Conservation (phyloP, 331 rosid genomes). For the Arachis monticola region DNA sequence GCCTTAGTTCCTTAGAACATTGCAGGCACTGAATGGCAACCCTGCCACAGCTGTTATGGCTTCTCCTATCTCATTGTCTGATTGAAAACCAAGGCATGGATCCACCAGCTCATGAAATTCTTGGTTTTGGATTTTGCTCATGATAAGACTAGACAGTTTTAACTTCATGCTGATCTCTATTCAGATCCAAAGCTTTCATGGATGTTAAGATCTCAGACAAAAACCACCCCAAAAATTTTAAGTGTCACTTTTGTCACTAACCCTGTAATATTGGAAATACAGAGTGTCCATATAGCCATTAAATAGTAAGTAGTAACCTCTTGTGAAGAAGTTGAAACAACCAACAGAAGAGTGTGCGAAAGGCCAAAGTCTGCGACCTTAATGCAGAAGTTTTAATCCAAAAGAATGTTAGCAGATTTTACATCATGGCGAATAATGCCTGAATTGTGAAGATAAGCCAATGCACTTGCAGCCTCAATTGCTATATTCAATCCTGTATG, state of each 20-base stretch:
- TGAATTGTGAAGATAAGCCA: constrained; percentile 68
- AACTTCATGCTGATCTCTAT: no score
- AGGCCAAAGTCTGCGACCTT: constrained; percentile 46
- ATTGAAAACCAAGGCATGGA: not conserved
- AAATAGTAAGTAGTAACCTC: no score
- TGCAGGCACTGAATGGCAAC: constrained; percentile 27
- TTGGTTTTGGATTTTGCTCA: not conserved
- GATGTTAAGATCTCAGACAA: constrained; percentile 65
- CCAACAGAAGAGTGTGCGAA: no score
- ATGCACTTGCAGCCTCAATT: constrained; percentile 63
- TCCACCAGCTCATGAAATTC: constrained; percentile 6
- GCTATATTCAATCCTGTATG: constrained; percentile 63
- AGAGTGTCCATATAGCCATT: constrained; percentile 66
- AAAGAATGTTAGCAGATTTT: constrained; percentile 40
- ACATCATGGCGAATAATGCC: constrained; percentile 45
- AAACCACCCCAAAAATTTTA: constrained; percentile 73
- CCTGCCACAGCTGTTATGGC: constrained; percentile 6
- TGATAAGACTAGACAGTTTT: not conserved
- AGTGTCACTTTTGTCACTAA: constrained; percentile 61
- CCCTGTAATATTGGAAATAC: constrained; percentile 49
- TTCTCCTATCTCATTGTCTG: not conserved
- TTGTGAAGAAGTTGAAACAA: no score
- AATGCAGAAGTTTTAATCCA: constrained; percentile 51
- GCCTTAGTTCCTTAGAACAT: constrained; percentile 3
- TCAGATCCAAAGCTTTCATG: constrained; percentile 39